phyloP scores from a whole-genome alignment of 495 filamentous ascomycete species.

The Hyaloscypha bicolor region DNA sequence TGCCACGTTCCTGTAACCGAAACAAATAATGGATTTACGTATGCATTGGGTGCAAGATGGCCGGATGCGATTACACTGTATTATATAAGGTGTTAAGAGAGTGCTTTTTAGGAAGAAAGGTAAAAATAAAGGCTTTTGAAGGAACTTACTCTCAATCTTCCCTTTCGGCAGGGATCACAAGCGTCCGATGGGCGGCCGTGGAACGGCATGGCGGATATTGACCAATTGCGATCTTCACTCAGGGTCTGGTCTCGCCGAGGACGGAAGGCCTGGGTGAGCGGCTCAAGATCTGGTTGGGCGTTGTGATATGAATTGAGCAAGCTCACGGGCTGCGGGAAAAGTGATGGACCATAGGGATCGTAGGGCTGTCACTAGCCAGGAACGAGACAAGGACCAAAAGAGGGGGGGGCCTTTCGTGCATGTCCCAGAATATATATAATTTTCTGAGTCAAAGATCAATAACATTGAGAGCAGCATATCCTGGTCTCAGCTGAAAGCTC shows the following conservation, averaged over 20 bases:
- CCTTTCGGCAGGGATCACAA: constrained; percentile 14
- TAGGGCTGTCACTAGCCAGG: constrained; percentile 5
- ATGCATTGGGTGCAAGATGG: constrained; percentile 18
- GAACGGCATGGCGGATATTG: constrained; percentile 8
- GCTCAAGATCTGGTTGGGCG: not conserved
- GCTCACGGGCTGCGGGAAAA: no score
- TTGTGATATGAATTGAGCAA: no score
- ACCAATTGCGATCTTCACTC: constrained; percentile 11
- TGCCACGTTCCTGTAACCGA: constrained; percentile 13
- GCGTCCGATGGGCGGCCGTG: constrained; percentile 9
- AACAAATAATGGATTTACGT: constrained; percentile 13
- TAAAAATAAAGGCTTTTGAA: not conserved
- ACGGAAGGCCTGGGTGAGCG: not conserved
- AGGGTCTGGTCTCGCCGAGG: not conserved
- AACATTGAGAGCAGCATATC: not conserved
- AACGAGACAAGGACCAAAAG: constrained; percentile 14
- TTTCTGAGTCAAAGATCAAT: not conserved
- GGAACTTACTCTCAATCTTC: constrained; percentile 17
- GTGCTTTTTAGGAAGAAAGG: constrained; percentile 12
- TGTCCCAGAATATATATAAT: not conserved
- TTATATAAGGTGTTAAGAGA: constrained; percentile 9
- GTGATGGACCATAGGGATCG: not conserved
- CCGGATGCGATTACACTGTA: constrained; percentile 12
- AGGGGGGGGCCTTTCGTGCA: not conserved
- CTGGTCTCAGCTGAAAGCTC: no score